A percentile compares a stretch with the other conserved stretches of the same genome.
These are phyloP conservation scores for Wickerhamomyces hampshirensis DNA, from an alignment of 805 yeast species.

Conservation along the genomic window DNA sequence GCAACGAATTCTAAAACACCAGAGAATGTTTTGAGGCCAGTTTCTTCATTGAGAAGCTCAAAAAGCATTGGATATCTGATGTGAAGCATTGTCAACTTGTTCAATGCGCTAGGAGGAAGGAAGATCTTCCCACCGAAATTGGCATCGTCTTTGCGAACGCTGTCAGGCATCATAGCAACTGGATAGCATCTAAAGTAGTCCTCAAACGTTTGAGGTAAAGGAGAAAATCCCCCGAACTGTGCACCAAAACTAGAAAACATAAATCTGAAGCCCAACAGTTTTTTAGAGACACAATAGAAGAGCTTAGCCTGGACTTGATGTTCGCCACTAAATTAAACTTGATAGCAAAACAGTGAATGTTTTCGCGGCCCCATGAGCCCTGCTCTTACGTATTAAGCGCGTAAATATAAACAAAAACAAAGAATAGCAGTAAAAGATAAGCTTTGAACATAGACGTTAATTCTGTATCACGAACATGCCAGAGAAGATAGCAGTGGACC, in stretches of 20 bases:
- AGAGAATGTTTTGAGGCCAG: conserved; percentile 63
- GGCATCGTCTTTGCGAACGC: conserved; percentile 64
- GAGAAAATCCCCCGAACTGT: conserved; percentile 22
- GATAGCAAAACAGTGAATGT: neutral
- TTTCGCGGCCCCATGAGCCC: too few species aligned
- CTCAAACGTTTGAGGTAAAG: conserved; percentile 52
- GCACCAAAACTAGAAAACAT: conserved; percentile 34
- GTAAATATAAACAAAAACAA: too few species aligned
- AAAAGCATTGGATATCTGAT: conserved; percentile 96
- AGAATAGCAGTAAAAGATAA: too few species aligned
- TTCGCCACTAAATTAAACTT: neutral
- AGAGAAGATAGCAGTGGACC: conserved; percentile 8
- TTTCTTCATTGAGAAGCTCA: conserved; percentile 65
- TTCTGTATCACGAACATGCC: conserved; percentile 12
- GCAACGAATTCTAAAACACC: conserved; percentile 97
- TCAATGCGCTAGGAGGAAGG: conserved; percentile 88
- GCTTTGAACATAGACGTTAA: too few species aligned
- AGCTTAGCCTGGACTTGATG: neutral
- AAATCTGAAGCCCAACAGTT: too few species aligned
- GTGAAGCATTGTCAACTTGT: conserved; percentile 82
- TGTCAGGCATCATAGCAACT: conserved; percentile 75
- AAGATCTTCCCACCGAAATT: conserved; percentile 96
- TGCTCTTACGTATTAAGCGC: too few species aligned
- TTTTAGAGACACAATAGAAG: too few species aligned
- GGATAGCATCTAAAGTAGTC: conserved; percentile 94